Evolutionary conservation across 192 early-diverging fungal species (phyloP), one percentile per base, ranked within the genome.

Genomic region (Gonapodya prolifera): DNA sequence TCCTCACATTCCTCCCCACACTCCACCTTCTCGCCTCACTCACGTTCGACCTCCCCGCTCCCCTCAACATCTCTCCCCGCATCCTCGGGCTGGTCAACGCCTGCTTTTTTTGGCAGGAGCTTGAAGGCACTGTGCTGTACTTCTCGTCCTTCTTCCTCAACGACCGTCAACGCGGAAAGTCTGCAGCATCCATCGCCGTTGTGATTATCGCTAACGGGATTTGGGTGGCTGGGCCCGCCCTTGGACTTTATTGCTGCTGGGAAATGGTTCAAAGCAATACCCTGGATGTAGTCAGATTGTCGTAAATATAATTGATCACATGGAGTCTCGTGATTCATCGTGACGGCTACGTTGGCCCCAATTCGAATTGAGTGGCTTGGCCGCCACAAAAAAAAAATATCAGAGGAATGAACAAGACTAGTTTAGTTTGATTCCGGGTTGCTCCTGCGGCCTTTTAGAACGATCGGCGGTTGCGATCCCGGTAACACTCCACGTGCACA

Each of bases 211-310:
- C 71, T 29, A 73, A 73, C 31, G 31, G 16, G 2, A 32, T 73
- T 32, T 73, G 71, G 71, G 8, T 73, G 8, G 31, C 29, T 2
- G 18, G 18, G 8, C 71, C 71, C 8, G 71, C 28, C 8, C 8
- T 73, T 8, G 71, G 71, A 32, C 16, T 73, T 2, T 73, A 29
- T 2, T 73, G 71, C 71, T 73, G 71, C 71, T 73, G 71, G 71
- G 8, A 73, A 29, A 73, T 73, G 71, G 31, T 32, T 18, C 2
- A 32, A 32, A 29, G 29, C 31, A 32, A 32, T 73, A 73, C 18
- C 71, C 29, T 18, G 16, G 71, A 18, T 32, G 71, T 73, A 32
- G 2, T 73, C 31, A 18, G 71, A 29, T n/a, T n/a, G n/a, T n/a
- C n/a, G n/a, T n/a, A n/a, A n/a, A n/a, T n/a, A n/a, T n/a, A n/a